Evolutionary conservation across 768 basidiomycete genomes (phyloP), one percentile per base, ranked within the genome.

Genomic region (Russula compacta): DNA sequence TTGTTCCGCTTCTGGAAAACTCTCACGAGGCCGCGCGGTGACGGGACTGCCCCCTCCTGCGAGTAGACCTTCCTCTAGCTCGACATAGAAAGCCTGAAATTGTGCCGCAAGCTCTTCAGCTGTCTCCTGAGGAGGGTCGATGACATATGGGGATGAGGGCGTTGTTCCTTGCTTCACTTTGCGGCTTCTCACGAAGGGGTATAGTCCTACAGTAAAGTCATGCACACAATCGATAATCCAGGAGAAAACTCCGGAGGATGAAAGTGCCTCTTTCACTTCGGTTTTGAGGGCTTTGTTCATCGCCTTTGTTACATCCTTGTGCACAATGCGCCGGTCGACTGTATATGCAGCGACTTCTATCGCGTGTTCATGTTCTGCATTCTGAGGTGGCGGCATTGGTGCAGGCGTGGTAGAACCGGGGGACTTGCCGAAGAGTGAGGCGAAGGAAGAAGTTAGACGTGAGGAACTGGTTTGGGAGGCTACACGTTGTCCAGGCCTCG

Each of bases 61-160:
- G 32, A 79, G 70, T 60, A 90, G 68, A 65, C 88, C 87, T 50
- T 83, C 81, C 65, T 90, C 88, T 17, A 92, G 71, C 5, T 73
- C 71, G 6, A 74, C 72, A 69, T 89, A 89, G 67, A 95, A 89
- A 44, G 81, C 79, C 70, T 95, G 92, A 57, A 93, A 75, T 48
- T 71, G 72, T n/a, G 73, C 70, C 1, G 78, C 72, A 17, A 78
- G 72, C 33, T 83, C 83, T 32, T 85, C 85, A 0, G 79, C 74
- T 12, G 73, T 74, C 43, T 82, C 81, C 24, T 72, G 74, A 0
- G 76, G 67, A 4, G 72, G 69, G 56, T 82, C 79, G 19, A 83
- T 74, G 0, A 76, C 69, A 67, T 79, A 78, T 56, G 32, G 35
- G 1, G 66, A 42, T 6, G 60, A 38, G 7, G 64, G 21, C 1